These are phyloP conservation scores for Pichia sp. DNA, from an alignment of 1,139 yeast species.

Conservation along the genomic window DNA sequence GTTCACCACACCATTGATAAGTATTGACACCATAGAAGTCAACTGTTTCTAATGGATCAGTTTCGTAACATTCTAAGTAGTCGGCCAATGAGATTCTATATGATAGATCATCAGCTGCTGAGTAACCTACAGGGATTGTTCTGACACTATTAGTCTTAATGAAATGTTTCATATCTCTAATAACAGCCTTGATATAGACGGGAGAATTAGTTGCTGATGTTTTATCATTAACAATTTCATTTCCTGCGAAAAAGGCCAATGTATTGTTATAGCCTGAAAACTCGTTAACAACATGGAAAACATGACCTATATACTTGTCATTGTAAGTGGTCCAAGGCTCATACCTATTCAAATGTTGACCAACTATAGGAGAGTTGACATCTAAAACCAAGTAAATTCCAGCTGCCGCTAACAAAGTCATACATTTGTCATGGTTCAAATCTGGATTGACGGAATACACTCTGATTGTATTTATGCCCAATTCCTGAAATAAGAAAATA, in stretches of 20 bases:
- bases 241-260: slow-evolving; percentile 90
- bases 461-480: slow-evolving; percentile 79
- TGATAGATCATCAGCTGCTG: slow-evolving; percentile 88
- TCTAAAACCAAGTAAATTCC: slow-evolving; percentile 89
- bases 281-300: slow-evolving; percentile 75
- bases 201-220: slow-evolving; percentile 68
- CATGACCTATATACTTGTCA: slow-evolving; percentile 62
- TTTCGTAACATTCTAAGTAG: slow-evolving; percentile 72
- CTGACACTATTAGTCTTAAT: slow-evolving; percentile 57
- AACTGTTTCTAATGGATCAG: slow-evolving; percentile 52
- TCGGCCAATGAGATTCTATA: slow-evolving; percentile 73
- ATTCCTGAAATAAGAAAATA: slow-evolving; percentile 62
- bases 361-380: slow-evolving; percentile 78
- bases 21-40: slow-evolving; percentile 96
- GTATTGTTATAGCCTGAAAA: slow-evolving; percentile 84
- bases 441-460: slow-evolving; percentile 83
- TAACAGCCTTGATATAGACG: slow-evolving; percentile 67
- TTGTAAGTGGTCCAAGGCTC: slow-evolving; percentile 88
- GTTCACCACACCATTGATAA: slow-evolving; percentile 96
- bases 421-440: slow-evolving; percentile 81
- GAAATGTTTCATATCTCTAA: slow-evolving; percentile 75
- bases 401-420: slow-evolving; percentile 85
- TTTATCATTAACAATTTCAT: slow-evolving; percentile 81
- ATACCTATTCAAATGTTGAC: slow-evolving; percentile 76
- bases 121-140: slow-evolving; percentile 83